Conservation (phyloP, 2,329 filamentous ascomycete genomes). For the Ceratocystis colombiana region DNA sequence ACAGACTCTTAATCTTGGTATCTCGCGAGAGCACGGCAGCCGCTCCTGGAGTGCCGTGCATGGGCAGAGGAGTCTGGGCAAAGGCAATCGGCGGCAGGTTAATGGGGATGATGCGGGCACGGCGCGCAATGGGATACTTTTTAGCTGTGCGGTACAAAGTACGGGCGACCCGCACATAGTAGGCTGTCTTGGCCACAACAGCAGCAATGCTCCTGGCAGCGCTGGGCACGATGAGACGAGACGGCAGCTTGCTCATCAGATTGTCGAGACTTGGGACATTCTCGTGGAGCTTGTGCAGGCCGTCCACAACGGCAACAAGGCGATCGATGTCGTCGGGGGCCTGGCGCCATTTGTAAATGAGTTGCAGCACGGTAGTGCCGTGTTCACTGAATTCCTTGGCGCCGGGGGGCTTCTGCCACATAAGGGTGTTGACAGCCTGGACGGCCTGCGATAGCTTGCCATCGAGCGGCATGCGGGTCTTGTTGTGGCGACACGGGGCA, state of each 20-base stretch:
- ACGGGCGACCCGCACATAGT: constrained; percentile 24
- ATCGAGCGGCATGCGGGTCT: constrained; percentile 24
- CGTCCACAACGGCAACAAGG: constrained; percentile 19
- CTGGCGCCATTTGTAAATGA: constrained; percentile 21
- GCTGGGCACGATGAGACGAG: constrained; percentile 17
- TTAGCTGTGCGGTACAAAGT: constrained; percentile 31
- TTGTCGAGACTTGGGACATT: constrained; percentile 17
- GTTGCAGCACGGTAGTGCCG: constrained; percentile 15
- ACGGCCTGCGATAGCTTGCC: constrained; percentile 23
- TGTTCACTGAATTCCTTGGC: constrained; percentile 18
- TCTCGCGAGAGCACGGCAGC: constrained; percentile 20
- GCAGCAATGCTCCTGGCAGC: constrained; percentile 24
- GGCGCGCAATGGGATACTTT: constrained; percentile 30
- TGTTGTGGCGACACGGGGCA: constrained; percentile 24
- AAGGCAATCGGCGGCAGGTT: constrained; percentile 28
- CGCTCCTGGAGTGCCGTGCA: constrained; percentile 1
- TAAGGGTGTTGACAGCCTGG: constrained; percentile 20
- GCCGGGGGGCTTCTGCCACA: constrained; percentile 19
- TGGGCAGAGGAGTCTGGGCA: constrained; percentile 18
- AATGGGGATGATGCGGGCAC: constrained; percentile 30
- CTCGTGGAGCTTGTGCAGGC: constrained; percentile 15
- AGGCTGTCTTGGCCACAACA: constrained; percentile 23
- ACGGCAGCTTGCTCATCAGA: constrained; percentile 22
- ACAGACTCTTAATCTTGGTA: constrained; percentile 19
- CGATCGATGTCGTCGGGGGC: constrained; percentile 12